Evolutionary conservation across 2,329 filamentous ascomycete species (phyloP).

Genomic region (Ascochyta lentis): DNA sequence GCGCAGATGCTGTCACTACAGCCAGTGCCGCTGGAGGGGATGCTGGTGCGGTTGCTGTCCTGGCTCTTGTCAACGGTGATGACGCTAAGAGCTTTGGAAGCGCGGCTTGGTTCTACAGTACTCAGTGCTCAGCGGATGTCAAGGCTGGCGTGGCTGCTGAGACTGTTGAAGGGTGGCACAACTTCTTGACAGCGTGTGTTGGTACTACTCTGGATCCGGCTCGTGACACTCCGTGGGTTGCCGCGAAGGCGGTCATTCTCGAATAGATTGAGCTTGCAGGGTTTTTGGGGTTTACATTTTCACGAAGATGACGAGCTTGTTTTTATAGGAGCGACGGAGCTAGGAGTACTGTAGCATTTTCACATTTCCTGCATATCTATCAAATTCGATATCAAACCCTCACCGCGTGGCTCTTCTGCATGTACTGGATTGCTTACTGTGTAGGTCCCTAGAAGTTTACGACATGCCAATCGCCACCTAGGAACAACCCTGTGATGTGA

Average conservation of each 20-base stretch:
- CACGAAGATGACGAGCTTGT: background rate
- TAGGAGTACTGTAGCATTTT: background rate
- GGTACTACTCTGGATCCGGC: conserved; percentile 55
- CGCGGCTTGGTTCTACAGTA: conserved; percentile 67
- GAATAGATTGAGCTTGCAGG: background rate
- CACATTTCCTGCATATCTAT: background rate
- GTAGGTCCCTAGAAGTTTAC: too few species aligned
- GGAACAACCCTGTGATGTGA: too few species aligned
- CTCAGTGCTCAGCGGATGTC: conserved; percentile 58
- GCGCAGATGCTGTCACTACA: conserved; percentile 41
- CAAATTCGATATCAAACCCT: background rate
- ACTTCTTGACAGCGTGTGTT: conserved; percentile 63
- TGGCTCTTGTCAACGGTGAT: conserved; percentile 57
- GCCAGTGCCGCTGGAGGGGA: conserved; percentile 45
- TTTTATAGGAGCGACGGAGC: conserved; percentile 2
- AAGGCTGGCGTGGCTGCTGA: conserved; percentile 55
- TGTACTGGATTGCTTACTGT: too few species aligned
- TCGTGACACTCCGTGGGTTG: conserved; percentile 58
- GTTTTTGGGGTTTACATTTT: background rate
- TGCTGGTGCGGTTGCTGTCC: conserved; percentile 48
- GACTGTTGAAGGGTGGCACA: conserved; percentile 57
- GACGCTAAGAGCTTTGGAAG: conserved; percentile 62
- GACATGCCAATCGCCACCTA: too few species aligned
- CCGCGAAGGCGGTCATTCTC: conserved; percentile 45
- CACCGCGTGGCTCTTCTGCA: too few species aligned